These are phyloP conservation scores for Boletus subluridellus DNA, from an alignment of 1,284 basidiomycete genomes.

Conservation along the genomic window DNA sequence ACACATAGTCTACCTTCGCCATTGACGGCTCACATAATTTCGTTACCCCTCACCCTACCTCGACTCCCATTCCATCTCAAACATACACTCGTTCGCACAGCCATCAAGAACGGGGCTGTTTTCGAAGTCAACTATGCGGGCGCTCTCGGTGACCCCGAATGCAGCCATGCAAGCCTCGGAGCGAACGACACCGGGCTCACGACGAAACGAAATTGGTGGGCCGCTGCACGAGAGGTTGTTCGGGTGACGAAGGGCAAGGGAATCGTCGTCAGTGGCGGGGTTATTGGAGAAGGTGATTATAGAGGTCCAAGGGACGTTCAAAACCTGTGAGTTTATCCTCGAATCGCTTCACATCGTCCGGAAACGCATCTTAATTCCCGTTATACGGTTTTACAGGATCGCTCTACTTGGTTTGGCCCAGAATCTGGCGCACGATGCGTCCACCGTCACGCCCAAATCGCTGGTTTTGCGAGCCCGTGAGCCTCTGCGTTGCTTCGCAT, in stretches of 20 bases:
- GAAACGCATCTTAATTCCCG: neutral
- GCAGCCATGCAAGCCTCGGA: slow-evolving; percentile 42
- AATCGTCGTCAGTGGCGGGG: slow-evolving; percentile 65
- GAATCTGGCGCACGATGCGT: too few species aligned
- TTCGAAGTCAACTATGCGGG: slow-evolving; percentile 81
- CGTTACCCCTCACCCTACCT: slow-evolving; percentile 74
- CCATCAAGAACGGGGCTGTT: slow-evolving; percentile 76
- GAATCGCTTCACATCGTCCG: neutral
- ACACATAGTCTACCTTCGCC: too few species aligned
- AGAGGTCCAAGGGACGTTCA: slow-evolving; percentile 67
- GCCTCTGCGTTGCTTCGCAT: too few species aligned
- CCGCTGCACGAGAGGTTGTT: too few species aligned
- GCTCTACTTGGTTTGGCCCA: slow-evolving; percentile 65
- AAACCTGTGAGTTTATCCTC: slow-evolving; percentile 62
- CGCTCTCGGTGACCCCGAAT: slow-evolving; percentile 58
- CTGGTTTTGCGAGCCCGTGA: too few species aligned
- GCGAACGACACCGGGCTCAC: slow-evolving; percentile 50
- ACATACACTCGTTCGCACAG: too few species aligned
- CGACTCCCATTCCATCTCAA: slow-evolving; percentile 76
- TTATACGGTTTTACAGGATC: slow-evolving; percentile 40
- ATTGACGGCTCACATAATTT: slow-evolving; percentile 77
- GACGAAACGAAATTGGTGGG: slow-evolving; percentile 77
- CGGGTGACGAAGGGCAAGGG: slow-evolving; percentile 76
- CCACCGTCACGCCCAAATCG: too few species aligned
- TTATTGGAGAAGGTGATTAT: slow-evolving; percentile 52